Evolutionary conservation across 129 eudicot genomes (phyloP), one percentile per base, ranked within the genome.

Genomic region (Ambrosia trifida): DNA sequence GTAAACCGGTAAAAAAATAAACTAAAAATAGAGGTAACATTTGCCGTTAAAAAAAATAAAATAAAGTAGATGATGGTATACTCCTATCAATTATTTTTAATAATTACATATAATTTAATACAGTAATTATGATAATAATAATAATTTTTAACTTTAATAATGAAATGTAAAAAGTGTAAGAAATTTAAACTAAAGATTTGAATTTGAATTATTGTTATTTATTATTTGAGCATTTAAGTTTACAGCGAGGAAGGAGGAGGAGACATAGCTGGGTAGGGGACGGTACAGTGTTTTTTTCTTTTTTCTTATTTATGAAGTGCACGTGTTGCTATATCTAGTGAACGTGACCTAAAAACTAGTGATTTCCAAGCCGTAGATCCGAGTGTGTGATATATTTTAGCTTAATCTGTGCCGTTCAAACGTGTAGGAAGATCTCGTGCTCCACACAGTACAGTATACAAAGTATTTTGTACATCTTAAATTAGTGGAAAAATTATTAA

Each of bases 221-320:
- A 68, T 28, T 77, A 49, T n/a, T 63, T 8, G 66, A 24, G 67
- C 77, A 70, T 62, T 70, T 38, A 77, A 62, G 31, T 24, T 77
- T 62, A 61, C 77, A 52, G 81, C 81, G 81, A 40, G 19, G 57
- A 70, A 78, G n/a, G 49, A 40, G 81, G 81, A 70, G 77, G 47
- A 70, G 56, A 78, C 44, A 51, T 52, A 77, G 66, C 47, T 62
- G 60, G 65, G 69, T n/a, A 68, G 46, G 62, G 52, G 70, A 19
- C 64, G 24, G 69, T 45, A 49, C 46, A 67, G 9, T 52, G 3
- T 14, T n/a, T 31, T 56, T 19, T 2, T 16, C 12, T 12, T 58
- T 2, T 74, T 38, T 30, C 4, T 31, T 40, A 40, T 40, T 68
- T 68, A 32, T 76, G 63, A 76, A 68, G 1, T 77, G 7, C 75